Conservation (phyloP, 495 filamentous ascomycete genomes). For the Extremus antarcticus region DNA sequence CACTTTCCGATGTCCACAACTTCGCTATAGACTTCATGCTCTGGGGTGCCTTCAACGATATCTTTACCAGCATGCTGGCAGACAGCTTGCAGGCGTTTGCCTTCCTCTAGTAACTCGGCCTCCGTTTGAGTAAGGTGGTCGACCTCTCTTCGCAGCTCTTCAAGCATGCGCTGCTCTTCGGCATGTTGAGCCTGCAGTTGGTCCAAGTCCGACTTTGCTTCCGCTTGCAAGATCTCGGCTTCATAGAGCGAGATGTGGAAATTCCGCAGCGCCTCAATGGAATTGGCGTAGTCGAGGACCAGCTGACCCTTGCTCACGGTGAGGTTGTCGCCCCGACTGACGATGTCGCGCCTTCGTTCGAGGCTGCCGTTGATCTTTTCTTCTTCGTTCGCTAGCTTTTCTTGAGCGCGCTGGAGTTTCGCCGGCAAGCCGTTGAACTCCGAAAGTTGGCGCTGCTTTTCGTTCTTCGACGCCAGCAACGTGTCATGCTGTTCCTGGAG, state of each 20-base stretch:
- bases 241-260: conserved; percentile 55
- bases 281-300: conserved; percentile 52
- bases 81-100: conserved; percentile 21
- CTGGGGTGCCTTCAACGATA: conserved; percentile 29
- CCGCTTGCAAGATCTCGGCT: conserved; percentile 55
- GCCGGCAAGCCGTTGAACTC: conserved; percentile 57
- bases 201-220: conserved; percentile 69
- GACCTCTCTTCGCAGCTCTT: conserved; percentile 35
- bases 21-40: conserved; percentile 23
- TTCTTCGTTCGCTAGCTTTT: conserved; percentile 35
- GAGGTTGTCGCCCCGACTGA: conserved; percentile 43
- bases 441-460: conserved; percentile 48
- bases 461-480: conserved; percentile 43
- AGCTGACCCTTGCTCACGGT: conserved; percentile 51
- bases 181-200: conserved; percentile 50
- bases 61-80: not conserved
- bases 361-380: conserved; percentile 35
- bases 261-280: conserved; percentile 47
- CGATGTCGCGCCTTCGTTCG: conserved; percentile 34
- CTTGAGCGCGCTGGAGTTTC: conserved; percentile 50
- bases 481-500: conserved; percentile 31
- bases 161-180: conserved; percentile 44
- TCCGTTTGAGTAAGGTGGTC: conserved; percentile 27
- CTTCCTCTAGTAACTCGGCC: conserved; percentile 20
- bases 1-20: conserved; percentile 30